Evolutionary conservation across 345 rosid species (phyloP).

Genomic region (Syzygium grande): DNA sequence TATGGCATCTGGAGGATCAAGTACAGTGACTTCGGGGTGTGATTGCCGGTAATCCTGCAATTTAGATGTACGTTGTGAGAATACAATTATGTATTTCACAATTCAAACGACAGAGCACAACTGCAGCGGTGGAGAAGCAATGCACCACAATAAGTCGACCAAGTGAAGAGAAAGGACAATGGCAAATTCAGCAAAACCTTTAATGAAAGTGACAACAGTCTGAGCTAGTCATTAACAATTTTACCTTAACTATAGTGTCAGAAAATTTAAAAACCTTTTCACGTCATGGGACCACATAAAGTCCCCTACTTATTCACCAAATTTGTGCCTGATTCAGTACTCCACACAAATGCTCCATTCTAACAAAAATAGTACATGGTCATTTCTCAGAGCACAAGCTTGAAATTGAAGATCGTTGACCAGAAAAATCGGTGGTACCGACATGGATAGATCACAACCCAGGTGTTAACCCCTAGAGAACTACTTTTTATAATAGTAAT

Average conservation of each 20-base stretch:
- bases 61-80: not conserved
- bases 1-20: constrained; percentile 81
- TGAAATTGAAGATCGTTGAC: not conserved
- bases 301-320: not conserved
- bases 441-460: not conserved
- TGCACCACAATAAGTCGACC: not conserved
- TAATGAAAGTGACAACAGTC: not conserved
- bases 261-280: not conserved
- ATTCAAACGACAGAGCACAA: not conserved
- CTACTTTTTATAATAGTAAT: not conserved
- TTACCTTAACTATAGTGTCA: not conserved
- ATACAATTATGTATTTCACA: not conserved
- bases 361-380: not conserved
- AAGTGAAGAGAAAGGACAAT: not conserved
- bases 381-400: not conserved
- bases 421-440: not conserved
- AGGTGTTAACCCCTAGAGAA: not conserved
- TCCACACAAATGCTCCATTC: not conserved
- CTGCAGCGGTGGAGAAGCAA: not conserved
- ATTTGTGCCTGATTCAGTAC: not conserved
- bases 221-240: not conserved
- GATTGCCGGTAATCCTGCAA: constrained; percentile 53
- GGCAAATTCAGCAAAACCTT: not conserved
- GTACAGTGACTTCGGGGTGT: constrained; percentile 81
- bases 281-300: not conserved